Evolutionary conservation across 1,284 basidiomycete genomes (phyloP), one percentile per base, ranked within the genome.

Genomic region (Schizophyllum commune): DNA sequence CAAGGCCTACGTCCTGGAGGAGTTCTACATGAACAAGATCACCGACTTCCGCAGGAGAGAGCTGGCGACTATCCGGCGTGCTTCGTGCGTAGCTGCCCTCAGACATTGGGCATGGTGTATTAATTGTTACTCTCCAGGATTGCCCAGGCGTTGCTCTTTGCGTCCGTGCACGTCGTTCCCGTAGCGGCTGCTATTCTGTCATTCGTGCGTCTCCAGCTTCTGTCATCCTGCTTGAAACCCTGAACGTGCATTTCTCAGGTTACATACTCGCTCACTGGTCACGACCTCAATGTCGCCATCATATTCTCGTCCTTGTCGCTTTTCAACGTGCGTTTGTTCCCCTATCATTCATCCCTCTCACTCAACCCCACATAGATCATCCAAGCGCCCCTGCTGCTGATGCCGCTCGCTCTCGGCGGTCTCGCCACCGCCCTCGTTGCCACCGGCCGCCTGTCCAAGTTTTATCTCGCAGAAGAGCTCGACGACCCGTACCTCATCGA

Each of bases 221-320:
- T 27, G 9, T n/a, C 7, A 22, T n/a, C 47, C 2, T 19, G 7
- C 54, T 22, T 56, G 56, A 57, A 1, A 5, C 27, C 5, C 2
- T 5, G 2, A 27, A 27, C 27, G 3, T 2, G 5, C 2, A 27
- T 27, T 27, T 27, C 2, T 5, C 61, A 86, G 84, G 83, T 93
- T 68, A 87, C 88, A 0, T 92, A 91, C 69, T 79, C 81, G 0
- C 73, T 86, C 13, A 83, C 77, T 32, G 85, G 86, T 1, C 85
- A 92, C 69, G 67, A 78, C 2, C 80, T 92, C 51, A 81, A 86
- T 65, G 75, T 89, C 6, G 86, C 88, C 1, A 79, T 82, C 66
- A 87, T 93, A 63, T 94, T 94, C 73, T 82, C 83, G 17, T 84
- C 85, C 11, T 72, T 94, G 13, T 85, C 89, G 63, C 79, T 88